phyloP scores from a whole-genome alignment of 768 basidiomycete genomes.

The Cystofilobasidium ferigula region DNA sequence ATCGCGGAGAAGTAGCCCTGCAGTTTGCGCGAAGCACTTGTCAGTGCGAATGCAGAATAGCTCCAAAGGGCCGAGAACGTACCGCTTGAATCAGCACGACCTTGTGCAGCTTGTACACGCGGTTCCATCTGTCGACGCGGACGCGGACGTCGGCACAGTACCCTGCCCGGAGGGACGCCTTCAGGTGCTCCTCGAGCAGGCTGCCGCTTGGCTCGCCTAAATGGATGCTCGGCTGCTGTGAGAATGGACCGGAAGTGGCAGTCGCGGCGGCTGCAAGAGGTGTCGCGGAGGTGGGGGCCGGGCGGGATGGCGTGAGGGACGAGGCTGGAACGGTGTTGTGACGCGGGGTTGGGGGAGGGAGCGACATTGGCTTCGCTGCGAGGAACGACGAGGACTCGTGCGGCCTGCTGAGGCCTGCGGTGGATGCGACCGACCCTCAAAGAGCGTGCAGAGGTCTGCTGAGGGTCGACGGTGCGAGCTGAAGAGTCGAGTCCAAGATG shows the following conservation, averaged over 20 bases:
- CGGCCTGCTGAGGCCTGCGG: no score
- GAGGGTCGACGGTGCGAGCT: no score
- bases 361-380: no score
- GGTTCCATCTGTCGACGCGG: conserved; percentile 58
- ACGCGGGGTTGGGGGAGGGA: no score
- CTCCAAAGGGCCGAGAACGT: conserved; percentile 39
- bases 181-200: neutral
- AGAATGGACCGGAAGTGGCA: neutral
- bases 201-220: neutral
- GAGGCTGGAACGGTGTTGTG: no score
- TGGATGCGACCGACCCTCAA: no score
- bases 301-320: no score
- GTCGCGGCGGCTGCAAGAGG: neutral
- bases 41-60: no score
- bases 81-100: conserved; percentile 83
- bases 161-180: conserved; percentile 43
- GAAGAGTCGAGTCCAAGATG: no score
- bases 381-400: no score
- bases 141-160: conserved; percentile 69
- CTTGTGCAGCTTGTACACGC: conserved; percentile 66
- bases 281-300: no score
- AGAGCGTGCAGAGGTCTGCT: no score
- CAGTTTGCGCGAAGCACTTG: conserved; percentile 18
- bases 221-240: neutral
- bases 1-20: conserved; percentile 81